Conservation (phyloP, 306 rosid species). For the Heteromeles arbutifolia region DNA sequence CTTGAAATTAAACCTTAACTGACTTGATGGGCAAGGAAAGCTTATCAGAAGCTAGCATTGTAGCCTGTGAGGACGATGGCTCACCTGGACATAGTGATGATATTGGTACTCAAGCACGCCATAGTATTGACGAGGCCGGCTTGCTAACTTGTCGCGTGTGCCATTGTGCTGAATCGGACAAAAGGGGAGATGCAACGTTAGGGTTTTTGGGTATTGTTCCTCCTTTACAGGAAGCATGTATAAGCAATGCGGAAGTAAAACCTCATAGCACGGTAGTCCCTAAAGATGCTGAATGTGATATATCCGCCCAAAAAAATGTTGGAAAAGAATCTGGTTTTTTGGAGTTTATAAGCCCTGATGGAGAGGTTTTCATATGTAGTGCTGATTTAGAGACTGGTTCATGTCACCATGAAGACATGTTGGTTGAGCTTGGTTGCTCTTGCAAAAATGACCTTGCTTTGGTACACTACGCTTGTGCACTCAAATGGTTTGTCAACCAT, state of each 20-base stretch:
- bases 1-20: slow-evolving; percentile 15
- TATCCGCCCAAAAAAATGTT: slow-evolving; percentile 25
- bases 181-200: slow-evolving; percentile 69
- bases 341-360: slow-evolving; percentile 86
- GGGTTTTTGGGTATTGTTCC: slow-evolving; percentile 55
- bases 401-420: slow-evolving; percentile 42
- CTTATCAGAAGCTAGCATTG: slow-evolving; percentile 24
- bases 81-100: slow-evolving; percentile 35
- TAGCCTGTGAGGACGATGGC: slow-evolving; percentile 28
- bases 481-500: slow-evolving; percentile 93
- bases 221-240: slow-evolving; percentile 34
- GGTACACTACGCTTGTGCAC: slow-evolving; percentile 93
- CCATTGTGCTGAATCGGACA: slow-evolving; percentile 86
- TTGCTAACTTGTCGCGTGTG: slow-evolving; percentile 81
- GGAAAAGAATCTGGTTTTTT: slow-evolving; percentile 40
- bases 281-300: slow-evolving; percentile 14
- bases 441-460: slow-evolving; percentile 93
- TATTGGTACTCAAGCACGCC: slow-evolving; percentile 41
- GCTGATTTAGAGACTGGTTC: slow-evolving; percentile 75
- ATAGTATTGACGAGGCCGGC: slow-evolving; percentile 56
- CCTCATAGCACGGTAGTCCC: slow-evolving; percentile 22
- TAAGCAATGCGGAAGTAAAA: slow-evolving; percentile 27
- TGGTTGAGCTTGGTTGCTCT: slow-evolving; percentile 88
- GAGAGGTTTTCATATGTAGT: slow-evolving; percentile 76
- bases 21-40: slow-evolving; percentile 43